Base-by-base conservation (phyloP, 2,329 filamentous ascomycete species). In the Ceratocystis destructans region DNA sequence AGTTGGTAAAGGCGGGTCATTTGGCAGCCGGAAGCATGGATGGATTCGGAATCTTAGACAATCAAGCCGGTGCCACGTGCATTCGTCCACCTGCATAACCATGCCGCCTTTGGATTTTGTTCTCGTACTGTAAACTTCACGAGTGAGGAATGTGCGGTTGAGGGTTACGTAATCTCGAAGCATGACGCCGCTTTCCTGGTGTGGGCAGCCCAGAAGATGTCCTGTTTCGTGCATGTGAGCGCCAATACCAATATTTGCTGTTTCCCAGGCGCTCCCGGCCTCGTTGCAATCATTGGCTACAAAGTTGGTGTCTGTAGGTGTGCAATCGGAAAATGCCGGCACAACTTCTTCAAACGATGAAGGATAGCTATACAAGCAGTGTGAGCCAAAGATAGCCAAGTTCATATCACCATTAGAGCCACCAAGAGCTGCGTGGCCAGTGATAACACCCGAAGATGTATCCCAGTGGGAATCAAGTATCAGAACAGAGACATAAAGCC, bases 121-220 rank as follows among this genome's bases (percentile, higher is more conserved):
- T 59, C 92, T 83, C 2, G 90, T 96, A 1, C 88, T 94, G 73
- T 88, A 96, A 0, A 90, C 85, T 74, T 96, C 93, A 50, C 87
- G 84, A 41, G 83, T 83, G 59, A 89, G 80, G 73, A 96, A 97
- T 0, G 88, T 88, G 31, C 93, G 85, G 75, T 94, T 95, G 12
- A 97, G 77, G 1, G 81, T 86, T 41, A 92, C 84, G 73, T 96
- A 96, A 74, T 96, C 93, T 66, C 89, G 83, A 63, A 91, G 79
- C 93, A 97, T 97, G 69, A 97, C 81, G n/a, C 94, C 93, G 33
- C 79, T 88, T 72, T 94, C 90, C 73, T 95, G 90, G 73, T 95
- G 89, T 8, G 90, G 90, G 70, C 90, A 95, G 62, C 93, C 93
- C 70, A 97, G 88, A 25, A 96, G 76, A 76, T 96, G 93, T 2